Conservation (phyloP, 2,329 filamentous ascomycete genomes). For the Diaporthe aspalathi region DNA sequence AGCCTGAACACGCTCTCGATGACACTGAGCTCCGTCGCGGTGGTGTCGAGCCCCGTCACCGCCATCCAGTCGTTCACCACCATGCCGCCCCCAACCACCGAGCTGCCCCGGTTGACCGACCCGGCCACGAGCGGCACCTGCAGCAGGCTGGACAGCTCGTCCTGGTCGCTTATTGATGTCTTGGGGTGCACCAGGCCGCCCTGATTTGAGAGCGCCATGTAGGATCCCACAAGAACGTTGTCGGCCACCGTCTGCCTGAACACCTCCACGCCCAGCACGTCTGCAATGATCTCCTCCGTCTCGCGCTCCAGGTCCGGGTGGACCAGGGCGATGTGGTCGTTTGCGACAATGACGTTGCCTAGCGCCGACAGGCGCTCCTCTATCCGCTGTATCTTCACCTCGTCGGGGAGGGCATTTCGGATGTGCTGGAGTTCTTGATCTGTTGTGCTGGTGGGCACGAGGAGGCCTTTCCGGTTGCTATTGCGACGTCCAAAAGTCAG, state of each 20-base stretch:
- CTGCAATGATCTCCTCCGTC: conserved; percentile 98
- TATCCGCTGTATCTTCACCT: conserved; percentile 94
- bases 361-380: conserved; percentile 96
- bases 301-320: conserved; percentile 97
- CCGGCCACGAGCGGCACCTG: conserved; percentile 97
- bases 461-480: conserved; percentile 94
- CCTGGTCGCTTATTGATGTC: conserved; percentile 96
- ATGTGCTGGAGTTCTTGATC: conserved; percentile 99
- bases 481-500: conserved; percentile 38
- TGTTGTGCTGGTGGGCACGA: conserved; percentile 94
- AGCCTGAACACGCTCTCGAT: conserved; percentile 96
- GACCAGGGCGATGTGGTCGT: conserved; percentile 96
- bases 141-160: conserved; percentile 91
- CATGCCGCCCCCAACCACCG: conserved; percentile 96
- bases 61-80: conserved; percentile 98
- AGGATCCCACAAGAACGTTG: conserved; percentile 95
- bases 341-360: conserved; percentile 95
- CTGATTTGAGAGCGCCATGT: conserved; percentile 96
- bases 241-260: conserved; percentile 96
- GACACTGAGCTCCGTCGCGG: conserved; percentile 96
- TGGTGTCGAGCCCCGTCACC: conserved; percentile 92
- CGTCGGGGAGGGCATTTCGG: conserved; percentile 91
- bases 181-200: conserved; percentile 98
- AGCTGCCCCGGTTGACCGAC: conserved; percentile 90
- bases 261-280: conserved; percentile 89